These are phyloP conservation scores for Wilhelminamyces savonicus DNA, from an alignment of 805 yeast species.

Conservation along the genomic window DNA sequence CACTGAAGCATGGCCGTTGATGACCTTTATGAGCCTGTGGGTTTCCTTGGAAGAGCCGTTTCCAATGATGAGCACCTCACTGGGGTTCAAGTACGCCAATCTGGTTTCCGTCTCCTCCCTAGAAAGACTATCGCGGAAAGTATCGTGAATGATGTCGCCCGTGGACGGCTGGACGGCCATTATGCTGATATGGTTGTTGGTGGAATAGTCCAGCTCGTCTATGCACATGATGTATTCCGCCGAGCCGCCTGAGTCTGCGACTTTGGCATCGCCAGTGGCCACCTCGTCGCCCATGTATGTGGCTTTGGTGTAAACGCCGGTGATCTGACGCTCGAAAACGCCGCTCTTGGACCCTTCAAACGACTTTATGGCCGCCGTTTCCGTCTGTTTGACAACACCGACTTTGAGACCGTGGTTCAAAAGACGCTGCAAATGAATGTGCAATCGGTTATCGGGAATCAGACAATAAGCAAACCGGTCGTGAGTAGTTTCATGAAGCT, in stretches of 20 bases:
- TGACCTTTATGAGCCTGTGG: conserved; percentile 9
- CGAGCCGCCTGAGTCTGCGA: conserved; percentile 19
- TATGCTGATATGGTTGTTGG: conserved; percentile 28
- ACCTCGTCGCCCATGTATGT: conserved; percentile 67
- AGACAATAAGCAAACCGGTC: conserved; percentile 70
- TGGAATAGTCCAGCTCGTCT: conserved; percentile 13
- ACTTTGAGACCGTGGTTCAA: conserved; percentile 70
- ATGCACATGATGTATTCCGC: conserved; percentile 45
- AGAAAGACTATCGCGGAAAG: conserved; percentile 52
- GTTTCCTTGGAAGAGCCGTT: conserved; percentile 30
- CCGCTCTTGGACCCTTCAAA: conserved; percentile 36
- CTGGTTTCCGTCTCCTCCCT: conserved; percentile 70
- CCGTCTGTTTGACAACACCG: conserved; percentile 82
- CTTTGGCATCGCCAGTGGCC: conserved; percentile 7
- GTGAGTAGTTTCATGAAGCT: conserved; percentile 47
- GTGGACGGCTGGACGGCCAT: conserved; percentile 66
- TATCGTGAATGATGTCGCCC: conserved; percentile 72
- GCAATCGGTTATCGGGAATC: conserved; percentile 72
- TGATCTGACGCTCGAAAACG: conserved; percentile 62
- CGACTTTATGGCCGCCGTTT: conserved; percentile 68
- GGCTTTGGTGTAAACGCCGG: conserved; percentile 73
- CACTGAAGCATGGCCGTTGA: conserved; percentile 8
- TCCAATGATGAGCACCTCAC: conserved; percentile 53
- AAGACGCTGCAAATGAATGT: conserved; percentile 69
- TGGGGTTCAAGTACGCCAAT: conserved; percentile 65